Evolutionary conservation across 163 green algal genomes (phyloP), one percentile per base, ranked within the genome.

Genomic region (Scenedesmus sp.): DNA sequence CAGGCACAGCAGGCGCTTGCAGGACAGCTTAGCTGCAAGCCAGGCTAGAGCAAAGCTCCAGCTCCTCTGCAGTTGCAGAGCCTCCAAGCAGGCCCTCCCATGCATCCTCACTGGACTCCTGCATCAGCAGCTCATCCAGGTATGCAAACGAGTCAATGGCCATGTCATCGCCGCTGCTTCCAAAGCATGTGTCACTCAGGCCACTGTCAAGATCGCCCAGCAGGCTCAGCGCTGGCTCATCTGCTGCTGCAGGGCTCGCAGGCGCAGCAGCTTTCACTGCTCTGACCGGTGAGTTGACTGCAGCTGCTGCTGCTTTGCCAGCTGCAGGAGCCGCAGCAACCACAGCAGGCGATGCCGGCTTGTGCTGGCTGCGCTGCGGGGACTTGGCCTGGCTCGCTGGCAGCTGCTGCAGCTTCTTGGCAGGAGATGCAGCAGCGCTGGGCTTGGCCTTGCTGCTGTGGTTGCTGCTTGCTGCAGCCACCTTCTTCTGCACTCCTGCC

Each of bases 401-500:
- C 1, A 18, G 9, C n/a, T 23, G 9, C 74, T 83, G 77, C 77
- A 60, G 77, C 77, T 84, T 56, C 34, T 84, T 59, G 34, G 46
- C 34, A 2, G 77, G 34, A 1, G 34, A n/a, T n/a, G 46, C 77
- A 62, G 34, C 77, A n/a, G 54, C 20, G 81, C 5, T 86, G 52
- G 54, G 52, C 52, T 46, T 86, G 1, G 6, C 10, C 87, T 91
- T 91, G 73, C 55, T 91, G 70, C 34, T 60, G 23, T 8, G 34
- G 13, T 62, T 76, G 70, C 10, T 74, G 73, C 73, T 46, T 1
- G 55, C 59, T 54, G 83, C 12, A 12, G 56, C 9, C 3, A 7
- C 52, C 55, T 86, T 85, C 73, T 91, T 91, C 12, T 85, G 70
- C 55, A 91, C 87, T 1, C 87, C 87, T 13, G 87, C 55, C 87